Conservation (phyloP, 805 yeast genomes). For the Lachancea kluyveri region DNA sequence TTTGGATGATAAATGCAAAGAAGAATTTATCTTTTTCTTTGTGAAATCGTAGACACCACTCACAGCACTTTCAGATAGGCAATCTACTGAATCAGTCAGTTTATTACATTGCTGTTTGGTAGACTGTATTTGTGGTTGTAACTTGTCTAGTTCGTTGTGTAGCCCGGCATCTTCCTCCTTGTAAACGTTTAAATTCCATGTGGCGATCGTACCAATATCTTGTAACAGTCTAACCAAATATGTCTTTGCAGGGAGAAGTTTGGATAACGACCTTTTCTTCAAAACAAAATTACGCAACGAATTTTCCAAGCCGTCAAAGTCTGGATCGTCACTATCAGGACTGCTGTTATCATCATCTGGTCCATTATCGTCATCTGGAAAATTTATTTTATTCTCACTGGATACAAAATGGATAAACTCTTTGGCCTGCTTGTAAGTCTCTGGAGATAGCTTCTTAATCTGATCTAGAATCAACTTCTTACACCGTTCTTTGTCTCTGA, state of each 20-base stretch:
- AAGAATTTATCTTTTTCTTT: slow-evolving; percentile 42
- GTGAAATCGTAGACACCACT: slow-evolving; percentile 56
- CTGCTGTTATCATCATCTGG: slow-evolving; percentile 26
- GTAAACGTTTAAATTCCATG: slow-evolving; percentile 54
- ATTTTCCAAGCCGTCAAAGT: slow-evolving; percentile 79
- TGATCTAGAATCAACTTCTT: slow-evolving; percentile 73
- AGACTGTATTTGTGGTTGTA: slow-evolving; percentile 60
- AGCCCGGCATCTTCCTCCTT: slow-evolving; percentile 43
- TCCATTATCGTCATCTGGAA: slow-evolving; percentile 35
- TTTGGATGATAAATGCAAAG: slow-evolving; percentile 36
- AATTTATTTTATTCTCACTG: slow-evolving; percentile 42
- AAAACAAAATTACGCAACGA: slow-evolving; percentile 79
- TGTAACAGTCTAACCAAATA: slow-evolving; percentile 61
- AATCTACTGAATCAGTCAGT: slow-evolving; percentile 54
- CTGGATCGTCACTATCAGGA: slow-evolving; percentile 41
- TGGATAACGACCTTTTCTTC: slow-evolving; percentile 84
- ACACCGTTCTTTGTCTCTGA: slow-evolving; percentile 76
- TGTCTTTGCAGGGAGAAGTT: slow-evolving; percentile 89
- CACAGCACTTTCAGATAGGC: slow-evolving; percentile 54
- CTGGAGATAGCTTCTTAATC: slow-evolving; percentile 80
- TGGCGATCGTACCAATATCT: slow-evolving; percentile 59
- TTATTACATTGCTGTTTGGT: slow-evolving; percentile 45
- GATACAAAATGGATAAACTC: slow-evolving; percentile 93
- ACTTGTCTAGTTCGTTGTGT: slow-evolving; percentile 42
- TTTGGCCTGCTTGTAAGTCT: slow-evolving; percentile 78